phyloP scores from a whole-genome alignment of 352 stramenopile species.

The Phytophthora constricta region DNA sequence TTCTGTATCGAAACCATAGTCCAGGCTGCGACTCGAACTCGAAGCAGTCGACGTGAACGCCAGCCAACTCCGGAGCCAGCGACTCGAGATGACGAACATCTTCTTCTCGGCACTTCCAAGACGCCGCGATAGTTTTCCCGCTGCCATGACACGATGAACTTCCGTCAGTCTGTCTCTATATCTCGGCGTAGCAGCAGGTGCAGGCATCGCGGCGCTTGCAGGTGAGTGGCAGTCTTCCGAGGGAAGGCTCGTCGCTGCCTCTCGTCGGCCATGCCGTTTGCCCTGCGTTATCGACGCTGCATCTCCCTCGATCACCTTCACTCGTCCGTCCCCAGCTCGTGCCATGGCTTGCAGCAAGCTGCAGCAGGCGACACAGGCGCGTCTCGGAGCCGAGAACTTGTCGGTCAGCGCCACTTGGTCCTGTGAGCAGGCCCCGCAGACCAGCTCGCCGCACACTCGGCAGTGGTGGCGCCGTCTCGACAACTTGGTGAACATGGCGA shows the following conservation, averaged over 20 bases:
- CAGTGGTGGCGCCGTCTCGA: constrained; percentile 81
- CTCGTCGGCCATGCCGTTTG: constrained; percentile 14
- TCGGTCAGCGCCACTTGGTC: constrained; percentile 63
- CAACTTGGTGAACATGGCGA: constrained; percentile 75
- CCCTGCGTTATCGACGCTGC: constrained; percentile 15
- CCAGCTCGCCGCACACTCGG: constrained; percentile 77
- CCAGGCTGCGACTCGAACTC: constrained; percentile 25
- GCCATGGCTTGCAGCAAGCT: constrained; percentile 65
- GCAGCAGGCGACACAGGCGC: constrained; percentile 68
- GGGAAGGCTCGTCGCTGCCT: constrained; percentile 18
- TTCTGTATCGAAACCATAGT: constrained; percentile 36
- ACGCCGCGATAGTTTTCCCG: constrained; percentile 61
- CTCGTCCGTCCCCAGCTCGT: constrained; percentile 48
- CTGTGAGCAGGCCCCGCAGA: constrained; percentile 76
- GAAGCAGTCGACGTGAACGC: constrained; percentile 59
- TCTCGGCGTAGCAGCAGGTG: constrained; percentile 39
- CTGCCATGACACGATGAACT: constrained; percentile 74
- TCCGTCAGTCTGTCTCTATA: constrained; percentile 68
- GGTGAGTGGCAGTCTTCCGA: constrained; percentile 29
- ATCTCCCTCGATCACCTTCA: constrained; percentile 47
- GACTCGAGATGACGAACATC: constrained; percentile 65
- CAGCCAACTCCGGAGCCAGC: constrained; percentile 69
- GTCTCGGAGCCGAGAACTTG: constrained; percentile 60
- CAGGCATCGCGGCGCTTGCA: constrained; percentile 7
- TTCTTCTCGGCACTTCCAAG: constrained; percentile 55